Percentiles rank a stretch among this genome's conserved stretches.
Evolutionary conservation across 2,329 filamentous ascomycete genomes (phyloP).

Genomic region (Plectosphaerella plurivora): DNA sequence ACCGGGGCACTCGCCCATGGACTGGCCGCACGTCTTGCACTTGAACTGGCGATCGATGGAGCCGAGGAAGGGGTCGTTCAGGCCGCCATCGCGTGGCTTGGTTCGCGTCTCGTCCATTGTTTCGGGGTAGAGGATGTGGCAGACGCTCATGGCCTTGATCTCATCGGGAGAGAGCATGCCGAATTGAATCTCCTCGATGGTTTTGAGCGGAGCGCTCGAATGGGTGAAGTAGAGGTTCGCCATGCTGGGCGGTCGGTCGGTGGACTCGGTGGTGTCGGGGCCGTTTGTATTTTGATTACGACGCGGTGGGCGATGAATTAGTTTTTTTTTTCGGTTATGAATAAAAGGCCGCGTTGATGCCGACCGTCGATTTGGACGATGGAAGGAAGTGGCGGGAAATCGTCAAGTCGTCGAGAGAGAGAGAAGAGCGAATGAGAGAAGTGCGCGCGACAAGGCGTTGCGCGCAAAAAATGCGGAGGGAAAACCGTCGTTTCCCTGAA

Average conservation of each 20-base stretch:
- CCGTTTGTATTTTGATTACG: neutral
- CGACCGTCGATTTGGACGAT: neutral
- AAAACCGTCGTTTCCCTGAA: conserved; percentile 7
- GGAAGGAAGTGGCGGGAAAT: neutral
- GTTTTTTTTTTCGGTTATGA: neutral
- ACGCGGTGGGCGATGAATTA: neutral
- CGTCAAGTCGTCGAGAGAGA: conserved; percentile 6
- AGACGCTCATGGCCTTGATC: conserved; percentile 98
- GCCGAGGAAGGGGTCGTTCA: conserved; percentile 93
- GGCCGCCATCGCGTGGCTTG: conserved; percentile 82
- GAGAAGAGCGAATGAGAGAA: conserved; percentile 11
- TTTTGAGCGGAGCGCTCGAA: conserved; percentile 93
- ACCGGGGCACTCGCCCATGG: conserved; percentile 92
- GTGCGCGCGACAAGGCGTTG: conserved; percentile 15
- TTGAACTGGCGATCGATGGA: conserved; percentile 95
- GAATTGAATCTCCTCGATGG: conserved; percentile 98
- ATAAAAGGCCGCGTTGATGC: conserved; percentile 6
- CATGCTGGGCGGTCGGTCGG: conserved; percentile 53
- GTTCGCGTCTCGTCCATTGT: conserved; percentile 97
- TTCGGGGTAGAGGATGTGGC: conserved; percentile 95
- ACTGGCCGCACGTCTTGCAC: conserved; percentile 94
- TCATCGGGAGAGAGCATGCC: conserved; percentile 96
- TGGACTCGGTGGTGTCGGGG: neutral
- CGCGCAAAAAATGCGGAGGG: conserved; percentile 11
- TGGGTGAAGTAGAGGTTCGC: conserved; percentile 86